Base-by-base conservation (phyloP, 73 alveolate species). In the Blepharisma stoltei region DNA sequence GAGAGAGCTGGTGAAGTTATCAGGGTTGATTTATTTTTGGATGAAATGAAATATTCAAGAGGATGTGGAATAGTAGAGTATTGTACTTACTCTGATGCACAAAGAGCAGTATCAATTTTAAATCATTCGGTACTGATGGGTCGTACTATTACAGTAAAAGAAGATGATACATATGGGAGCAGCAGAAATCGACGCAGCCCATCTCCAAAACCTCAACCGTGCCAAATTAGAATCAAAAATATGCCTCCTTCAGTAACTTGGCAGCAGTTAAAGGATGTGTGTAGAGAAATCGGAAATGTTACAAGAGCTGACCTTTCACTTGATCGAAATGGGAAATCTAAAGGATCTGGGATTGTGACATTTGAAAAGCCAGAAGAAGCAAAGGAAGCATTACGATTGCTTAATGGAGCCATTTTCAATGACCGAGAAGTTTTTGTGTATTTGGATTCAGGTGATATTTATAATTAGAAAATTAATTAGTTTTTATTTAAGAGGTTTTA, bases 1-100 rank as follows among this genome's bases (percentile, higher is more conserved):
- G 52, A 79, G 54, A 70, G 68, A 41, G 88, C 84, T 20, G 92
- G 92, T 0, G 85, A 69, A 7, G 92, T 84, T 1, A 54, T 68
- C 8, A 46, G 76, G 25, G 86, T 86, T 21, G 92, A 84, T n/a
- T 70, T 84, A 6, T 80, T 84, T 53, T 38, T 14, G 38, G 83
- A 78, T 53, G 82, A 81, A 44, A 43, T 67, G n/a, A 84, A 88
- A 37, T 46, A 76, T 46, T 84, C 92, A 6, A 49, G 86, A 25
- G 92, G 92, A 6, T 46, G 79, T 23, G 92, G 84, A 0, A 69
- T 66, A 0, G 77, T 78, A 6, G 86, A 78, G 55, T 78, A 67
- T 45, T 53, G n/a, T 6, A 68, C 55, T 20, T 52, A 8, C 37
- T 66, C 32, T 6, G 81, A 78, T 47, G 71, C 68, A 6, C 54